Conservation (phyloP, 257 asterid genomes). For the Asclepias syriaca region DNA sequence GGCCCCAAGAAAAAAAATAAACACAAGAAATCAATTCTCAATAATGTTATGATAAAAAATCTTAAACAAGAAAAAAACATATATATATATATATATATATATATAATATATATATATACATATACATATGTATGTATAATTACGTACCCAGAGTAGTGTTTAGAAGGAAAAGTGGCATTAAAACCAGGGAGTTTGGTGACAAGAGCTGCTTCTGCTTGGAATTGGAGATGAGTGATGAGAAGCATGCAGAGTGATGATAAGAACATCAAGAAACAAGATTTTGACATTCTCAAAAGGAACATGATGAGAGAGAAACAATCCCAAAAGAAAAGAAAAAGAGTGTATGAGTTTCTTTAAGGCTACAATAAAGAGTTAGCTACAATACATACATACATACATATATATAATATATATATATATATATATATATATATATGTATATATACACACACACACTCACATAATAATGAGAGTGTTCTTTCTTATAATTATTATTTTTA, state of each 20-base stretch:
- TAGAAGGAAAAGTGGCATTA: constrained; percentile 51
- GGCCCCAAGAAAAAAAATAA: too few relatives aligned
- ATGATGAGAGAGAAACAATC: too few relatives aligned
- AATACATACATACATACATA: too few relatives aligned
- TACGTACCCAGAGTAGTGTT: constrained; percentile 50
- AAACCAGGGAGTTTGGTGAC: constrained; percentile 48
- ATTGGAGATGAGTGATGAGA: not conserved
- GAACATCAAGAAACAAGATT: not conserved
- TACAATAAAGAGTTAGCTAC: too few relatives aligned
- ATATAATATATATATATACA: not conserved
- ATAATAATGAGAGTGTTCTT: too few relatives aligned
- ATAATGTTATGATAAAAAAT: not conserved
- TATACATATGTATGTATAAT: not conserved
- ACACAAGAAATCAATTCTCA: not conserved
- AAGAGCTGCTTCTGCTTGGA: constrained; percentile 47
- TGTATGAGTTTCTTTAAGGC: too few relatives aligned
- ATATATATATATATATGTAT: too few relatives aligned
- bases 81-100: not conserved
- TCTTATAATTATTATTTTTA: too few relatives aligned
- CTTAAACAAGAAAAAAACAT: not conserved
- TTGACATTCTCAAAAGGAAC: not conserved
- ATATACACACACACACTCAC: too few relatives aligned
- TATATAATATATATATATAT: too few relatives aligned
- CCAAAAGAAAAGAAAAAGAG: too few relatives aligned
- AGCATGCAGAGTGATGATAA: not conserved